Conservation (phyloP, 179 eudicot species). For the Spinacia oleracea region DNA sequence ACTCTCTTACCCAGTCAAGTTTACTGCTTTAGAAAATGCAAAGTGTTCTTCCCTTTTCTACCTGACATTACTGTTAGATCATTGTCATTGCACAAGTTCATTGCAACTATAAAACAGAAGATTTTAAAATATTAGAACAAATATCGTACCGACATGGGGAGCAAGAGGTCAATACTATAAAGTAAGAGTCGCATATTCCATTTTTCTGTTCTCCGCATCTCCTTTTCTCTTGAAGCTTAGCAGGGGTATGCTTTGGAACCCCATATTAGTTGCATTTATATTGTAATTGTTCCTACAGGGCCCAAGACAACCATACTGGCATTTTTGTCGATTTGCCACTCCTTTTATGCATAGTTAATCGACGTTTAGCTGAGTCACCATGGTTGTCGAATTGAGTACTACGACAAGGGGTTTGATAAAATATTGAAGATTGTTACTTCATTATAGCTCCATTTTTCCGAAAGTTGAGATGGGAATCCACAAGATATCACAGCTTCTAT, state of each 20-base stretch:
- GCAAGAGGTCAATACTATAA: no score
- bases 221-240: slow-evolving; percentile 49
- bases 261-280: slow-evolving; percentile 64
- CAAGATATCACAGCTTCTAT: slow-evolving; percentile 44
- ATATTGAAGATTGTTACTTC: slow-evolving; percentile 38
- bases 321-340: slow-evolving; percentile 45
- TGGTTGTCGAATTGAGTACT: slow-evolving; percentile 59
- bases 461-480: slow-evolving; percentile 63
- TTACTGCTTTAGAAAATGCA: slow-evolving; percentile 67
- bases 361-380: slow-evolving; percentile 52
- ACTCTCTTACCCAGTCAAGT: slow-evolving; percentile 59
- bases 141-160: no score
- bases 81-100: slow-evolving; percentile 5
- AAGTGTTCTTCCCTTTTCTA: slow-evolving; percentile 47
- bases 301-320: slow-evolving; percentile 70
- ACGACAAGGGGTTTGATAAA: slow-evolving; percentile 63
- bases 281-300: slow-evolving; percentile 46
- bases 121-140: slow-evolving; percentile 9
- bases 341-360: slow-evolving; percentile 44
- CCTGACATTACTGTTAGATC: slow-evolving; percentile 40
- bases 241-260: slow-evolving; percentile 70
- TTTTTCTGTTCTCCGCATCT: slow-evolving; percentile 68
- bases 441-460: slow-evolving; percentile 40
- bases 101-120: slow-evolving; percentile 5
- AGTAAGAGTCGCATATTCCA: no score